A percentile compares a stretch with the other conserved stretches of the same genome.
Evolutionary conservation across 2,329 filamentous ascomycete species (phyloP).

Genomic region (Penicillium capsulatum): DNA sequence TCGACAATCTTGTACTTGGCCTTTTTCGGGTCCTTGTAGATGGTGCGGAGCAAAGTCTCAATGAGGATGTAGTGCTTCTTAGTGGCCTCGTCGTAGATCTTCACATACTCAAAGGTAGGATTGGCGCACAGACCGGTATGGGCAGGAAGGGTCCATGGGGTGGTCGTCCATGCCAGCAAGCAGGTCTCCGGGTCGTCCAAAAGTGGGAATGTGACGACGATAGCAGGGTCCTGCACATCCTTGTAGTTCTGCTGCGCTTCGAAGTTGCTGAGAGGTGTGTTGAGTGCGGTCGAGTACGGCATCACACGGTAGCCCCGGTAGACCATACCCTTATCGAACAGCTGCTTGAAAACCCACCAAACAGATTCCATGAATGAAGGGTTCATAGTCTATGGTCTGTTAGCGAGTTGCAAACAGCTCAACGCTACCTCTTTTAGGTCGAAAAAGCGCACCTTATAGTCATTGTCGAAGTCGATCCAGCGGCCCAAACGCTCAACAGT

Average conservation of each 20-base stretch:
- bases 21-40: constrained; percentile 96
- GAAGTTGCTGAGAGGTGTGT: constrained; percentile 86
- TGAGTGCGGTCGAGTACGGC: constrained; percentile 89
- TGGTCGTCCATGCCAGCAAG: constrained; percentile 85
- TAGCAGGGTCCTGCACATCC: constrained; percentile 82
- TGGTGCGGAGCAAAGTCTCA: constrained; percentile 71
- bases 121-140: constrained; percentile 74
- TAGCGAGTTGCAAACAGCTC: no score
- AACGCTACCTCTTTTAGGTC: no score
- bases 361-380: constrained; percentile 90
- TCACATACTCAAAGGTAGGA: constrained; percentile 80
- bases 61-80: constrained; percentile 82
- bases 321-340: constrained; percentile 83
- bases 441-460: constrained; percentile 67
- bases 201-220: constrained; percentile 84
- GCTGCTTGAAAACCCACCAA: constrained; percentile 64
- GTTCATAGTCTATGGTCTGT: constrained; percentile 70
- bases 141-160: constrained; percentile 80
- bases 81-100: constrained; percentile 76
- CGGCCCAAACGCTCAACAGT: constrained; percentile 85
- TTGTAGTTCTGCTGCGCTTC: constrained; percentile 95
- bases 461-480: constrained; percentile 97
- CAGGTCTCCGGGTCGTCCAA: constrained; percentile 69
- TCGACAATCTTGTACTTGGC: constrained; percentile 81
- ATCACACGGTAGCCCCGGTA: constrained; percentile 90